phyloP scores from a whole-genome alignment of 768 basidiomycete species.

The Artomyces pyxidatus region DNA sequence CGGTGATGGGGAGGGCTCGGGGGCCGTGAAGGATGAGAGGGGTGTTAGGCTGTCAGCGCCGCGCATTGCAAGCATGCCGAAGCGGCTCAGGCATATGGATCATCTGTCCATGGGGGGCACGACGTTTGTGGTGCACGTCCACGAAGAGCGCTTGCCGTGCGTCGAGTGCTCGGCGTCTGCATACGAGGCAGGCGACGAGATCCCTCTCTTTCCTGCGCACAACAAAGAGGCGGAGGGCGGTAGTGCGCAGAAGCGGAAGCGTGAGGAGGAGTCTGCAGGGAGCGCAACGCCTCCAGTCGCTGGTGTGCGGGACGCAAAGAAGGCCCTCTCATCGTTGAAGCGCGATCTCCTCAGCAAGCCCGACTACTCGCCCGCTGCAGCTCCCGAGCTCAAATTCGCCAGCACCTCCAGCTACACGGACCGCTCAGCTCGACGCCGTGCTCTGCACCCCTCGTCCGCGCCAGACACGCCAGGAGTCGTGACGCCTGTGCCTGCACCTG shows the following conservation, averaged over 20 bases:
- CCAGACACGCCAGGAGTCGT: constrained; percentile 46
- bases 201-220: constrained; percentile 45
- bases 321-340: constrained; percentile 57
- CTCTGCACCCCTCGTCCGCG: constrained; percentile 43
- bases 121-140: constrained; percentile 63
- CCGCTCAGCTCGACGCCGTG: constrained; percentile 63
- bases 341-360: constrained; percentile 54
- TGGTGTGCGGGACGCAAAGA: constrained; percentile 45
- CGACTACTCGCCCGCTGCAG: constrained; percentile 2
- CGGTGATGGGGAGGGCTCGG: constrained; percentile 9
- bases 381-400: not conserved
- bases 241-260: constrained; percentile 19
- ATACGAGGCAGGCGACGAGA: constrained; percentile 33
- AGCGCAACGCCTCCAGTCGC: not conserved
- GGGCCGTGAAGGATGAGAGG: constrained; percentile 2
- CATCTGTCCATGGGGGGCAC: constrained; percentile 61
- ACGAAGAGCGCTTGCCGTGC: constrained; percentile 55
- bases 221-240: not conserved
- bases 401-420: constrained; percentile 42
- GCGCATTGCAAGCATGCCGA: constrained; percentile 62
- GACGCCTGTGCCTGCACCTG: constrained; percentile 4
- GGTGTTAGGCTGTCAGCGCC: constrained; percentile 42
- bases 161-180: constrained; percentile 45
- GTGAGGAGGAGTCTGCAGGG: constrained; percentile 4
- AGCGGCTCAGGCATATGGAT: constrained; percentile 56